These are phyloP conservation scores for Datura wrightii DNA, from an alignment of 257 asterid genomes.

Conservation along the genomic window DNA sequence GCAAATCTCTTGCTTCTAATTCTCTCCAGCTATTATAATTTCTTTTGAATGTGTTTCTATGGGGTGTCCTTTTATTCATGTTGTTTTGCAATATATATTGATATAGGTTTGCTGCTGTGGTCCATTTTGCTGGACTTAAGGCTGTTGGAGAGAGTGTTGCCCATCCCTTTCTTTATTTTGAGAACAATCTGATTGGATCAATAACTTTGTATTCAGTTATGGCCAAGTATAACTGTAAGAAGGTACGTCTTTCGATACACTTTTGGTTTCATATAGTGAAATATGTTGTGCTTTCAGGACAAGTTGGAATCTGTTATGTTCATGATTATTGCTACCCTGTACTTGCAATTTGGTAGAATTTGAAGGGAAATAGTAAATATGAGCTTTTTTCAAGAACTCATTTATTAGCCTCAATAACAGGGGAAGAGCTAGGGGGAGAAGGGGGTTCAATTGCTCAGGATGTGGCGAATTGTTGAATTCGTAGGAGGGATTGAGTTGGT, in stretches of 20 bases:
- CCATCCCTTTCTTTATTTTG: conserved; percentile 81
- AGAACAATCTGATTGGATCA: conserved; percentile 88
- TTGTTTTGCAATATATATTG: conserved; percentile 3
- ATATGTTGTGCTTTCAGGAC: not conserved
- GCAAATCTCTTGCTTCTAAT: conserved; percentile 26
- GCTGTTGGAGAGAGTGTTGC: conserved; percentile 98
- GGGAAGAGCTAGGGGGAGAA: not conserved
- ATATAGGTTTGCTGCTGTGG: conserved; percentile 80
- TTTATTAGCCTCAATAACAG: not conserved
- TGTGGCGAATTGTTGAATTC: not conserved
- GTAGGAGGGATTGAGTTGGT: not conserved
- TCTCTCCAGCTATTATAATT: not conserved
- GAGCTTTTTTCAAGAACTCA: not conserved
- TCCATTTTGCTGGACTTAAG: conserved; percentile 96
- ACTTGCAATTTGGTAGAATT: not conserved
- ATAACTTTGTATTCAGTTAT: conserved; percentile 69
- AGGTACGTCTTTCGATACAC: conserved; percentile 52
- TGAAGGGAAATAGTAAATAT: not conserved
- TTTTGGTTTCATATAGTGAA: not conserved
- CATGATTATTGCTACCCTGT: not conserved
- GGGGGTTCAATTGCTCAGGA: not conserved
- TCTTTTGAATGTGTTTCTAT: not conserved
- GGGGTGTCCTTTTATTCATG: not conserved
- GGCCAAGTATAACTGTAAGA: conserved; percentile 89
- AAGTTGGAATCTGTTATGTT: not conserved